Base-by-base conservation (phyloP, 257 asterid genomes). In the Solanum tarapatanum region DNA sequence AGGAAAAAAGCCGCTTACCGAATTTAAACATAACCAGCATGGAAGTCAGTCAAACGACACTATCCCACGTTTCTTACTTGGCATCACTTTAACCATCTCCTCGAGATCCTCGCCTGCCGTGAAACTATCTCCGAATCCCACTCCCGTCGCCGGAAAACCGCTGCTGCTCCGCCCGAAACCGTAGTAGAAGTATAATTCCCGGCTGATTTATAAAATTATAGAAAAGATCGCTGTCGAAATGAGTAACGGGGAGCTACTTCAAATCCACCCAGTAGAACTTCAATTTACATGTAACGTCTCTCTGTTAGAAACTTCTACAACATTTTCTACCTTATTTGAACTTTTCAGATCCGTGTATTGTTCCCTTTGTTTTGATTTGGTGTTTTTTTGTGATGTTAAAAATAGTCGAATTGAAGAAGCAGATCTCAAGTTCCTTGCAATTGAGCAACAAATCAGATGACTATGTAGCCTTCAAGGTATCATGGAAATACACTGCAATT, bases 321-420 rank as follows among this genome's bases (percentile, higher is more conserved):
- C 69, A 76, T 80, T 92, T 36, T 28, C 84, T 13, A n/a, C 77
- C 43, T 13, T 64, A 48, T 82, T 84, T 62, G 32, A 68, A 84
- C 69, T 90, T 55, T 55, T 7, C 51, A 87, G 94, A 92, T 92
- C 92, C 80, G 70, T 86, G 41, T 36, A 82, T 55, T 87, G 51
- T 74, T 74, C 60, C 23, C 35, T 64, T 89, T 36, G 24, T 86
- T 72, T 80, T 88, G 66, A 69, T 82, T 17, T 74, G 76, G 12
- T 14, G 26, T 17, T 55, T 55, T 55, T 70, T 66, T 87, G 76
- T 89, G 85, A 41, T 83, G 73, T 60, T 58, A 87, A n/a, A 60
- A 60, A 82, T 73, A 94, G 98, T 94, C 86, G 98, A 94, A 91
- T 91, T 94, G 96, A 94, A 93, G 98, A 94, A 93, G 92, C 98